Evolutionary conservation across 176 grass and related monocot genomes (phyloP), one percentile per base, ranked within the genome.

Genomic region (Zea luxurians): DNA sequence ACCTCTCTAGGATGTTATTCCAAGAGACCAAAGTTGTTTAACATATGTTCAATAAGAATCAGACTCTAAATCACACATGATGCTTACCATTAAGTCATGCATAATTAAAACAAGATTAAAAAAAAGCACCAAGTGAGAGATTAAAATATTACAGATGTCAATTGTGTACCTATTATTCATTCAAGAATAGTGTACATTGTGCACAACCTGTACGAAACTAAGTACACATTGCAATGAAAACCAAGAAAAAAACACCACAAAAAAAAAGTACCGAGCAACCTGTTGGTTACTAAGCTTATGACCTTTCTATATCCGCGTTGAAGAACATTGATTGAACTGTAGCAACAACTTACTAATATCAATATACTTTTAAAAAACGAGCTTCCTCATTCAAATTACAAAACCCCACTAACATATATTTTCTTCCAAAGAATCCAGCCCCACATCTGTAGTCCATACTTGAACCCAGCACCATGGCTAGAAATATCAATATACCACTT

Each of bases 401-500:
- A 62, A 69, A 64, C 15, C 4, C 69, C 12, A 60, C 5, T 13
- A 85, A 66, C 8, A 52, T 17, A n/a, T 7, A 0, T 27, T 27
- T 58, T 40, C 50, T 70, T 40, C 13, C 2, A 40, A 76, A 47
- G 43, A 71, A 69, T 1, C 16, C 57, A 71, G 63, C 38, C 59
- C 12, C 48, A 12, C 13, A 46, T 36, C 1, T 10, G 7, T 7
- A 62, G 27, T 27, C 44, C 10, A 45, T 17, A 61, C 4, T n/a
- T 7, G 37, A 69, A 70, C 60, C 11, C 37, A 74, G 6, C 21
- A 4, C 73, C 49, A 21, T 4, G 2, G 6, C 5, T 34, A 66
- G 34, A 37, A 60, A 41, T 2, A 68, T 61, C 2, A 80, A 61
- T 75, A 42, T 60, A 52, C 1, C 77, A 80, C 61, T 11, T 48